phyloP scores from a whole-genome alignment of 768 basidiomycete genomes.

The Dictyophora rubrovolvata region DNA sequence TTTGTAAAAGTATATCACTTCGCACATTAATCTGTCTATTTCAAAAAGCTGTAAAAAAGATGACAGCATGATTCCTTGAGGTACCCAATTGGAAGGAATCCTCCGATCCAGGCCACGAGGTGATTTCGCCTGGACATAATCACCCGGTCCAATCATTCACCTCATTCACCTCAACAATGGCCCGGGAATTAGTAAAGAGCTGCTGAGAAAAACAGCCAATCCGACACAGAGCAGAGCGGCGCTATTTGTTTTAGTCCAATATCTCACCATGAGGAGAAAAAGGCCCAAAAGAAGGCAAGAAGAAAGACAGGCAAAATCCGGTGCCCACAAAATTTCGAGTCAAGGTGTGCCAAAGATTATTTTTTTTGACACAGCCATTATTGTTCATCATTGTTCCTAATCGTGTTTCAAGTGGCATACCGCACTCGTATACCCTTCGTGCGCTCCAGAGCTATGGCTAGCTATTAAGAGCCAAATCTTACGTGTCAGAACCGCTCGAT shows the following conservation, averaged over 20 bases:
- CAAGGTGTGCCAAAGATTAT: not conserved
- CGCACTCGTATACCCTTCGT: conserved; percentile 10
- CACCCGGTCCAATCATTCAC: no score
- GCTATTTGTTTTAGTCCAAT: not conserved
- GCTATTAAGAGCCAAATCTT: not conserved
- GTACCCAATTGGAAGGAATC: not conserved
- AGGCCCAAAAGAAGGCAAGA: not conserved
- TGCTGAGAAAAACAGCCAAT: not conserved
- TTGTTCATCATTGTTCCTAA: not conserved
- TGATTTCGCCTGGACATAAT: not conserved
- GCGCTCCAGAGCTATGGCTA: conserved; percentile 7
- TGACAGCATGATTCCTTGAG: not conserved
- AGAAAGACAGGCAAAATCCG: not conserved
- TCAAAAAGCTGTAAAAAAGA: not conserved
- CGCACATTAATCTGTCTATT: not conserved
- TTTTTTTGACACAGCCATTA: not conserved
- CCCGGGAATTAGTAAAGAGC: not conserved
- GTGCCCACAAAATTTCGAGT: not conserved
- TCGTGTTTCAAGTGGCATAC: conserved; percentile 5
- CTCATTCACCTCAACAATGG: not conserved
- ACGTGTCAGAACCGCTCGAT: not conserved
- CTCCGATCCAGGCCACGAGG: not conserved
- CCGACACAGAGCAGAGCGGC: not conserved
- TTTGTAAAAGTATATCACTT: not conserved
- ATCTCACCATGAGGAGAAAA: not conserved